Base-by-base conservation (phyloP, 352 stramenopile species). In the Phytophthora sansomeana region DNA sequence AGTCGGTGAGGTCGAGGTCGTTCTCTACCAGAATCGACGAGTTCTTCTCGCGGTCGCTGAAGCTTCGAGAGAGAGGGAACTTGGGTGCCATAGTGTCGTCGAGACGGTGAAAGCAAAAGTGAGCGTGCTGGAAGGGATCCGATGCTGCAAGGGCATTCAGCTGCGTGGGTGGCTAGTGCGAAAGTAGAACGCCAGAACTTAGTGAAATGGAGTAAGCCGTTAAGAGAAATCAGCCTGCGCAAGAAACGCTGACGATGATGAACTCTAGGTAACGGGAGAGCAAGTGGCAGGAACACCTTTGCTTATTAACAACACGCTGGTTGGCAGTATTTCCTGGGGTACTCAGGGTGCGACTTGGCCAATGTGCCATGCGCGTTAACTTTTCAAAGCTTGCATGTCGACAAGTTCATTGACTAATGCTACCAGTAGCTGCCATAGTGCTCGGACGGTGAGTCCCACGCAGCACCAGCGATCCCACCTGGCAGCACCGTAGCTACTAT, bases 11-110 rank as follows among this genome's bases (percentile, higher is more conserved):
- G 14, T 53, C 17, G 24, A 43, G 14, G 14, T 72, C 36, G 24
- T 72, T 59, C 33, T 61, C 30, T 5, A 59, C 58, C 13, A 72
- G 64, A 19, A 72, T 67, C 42, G 64, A 72, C 11, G 64, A 21
- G 38, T 47, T 70, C 13, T 53, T 29, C n/a, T 54, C 38, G 28
- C 36, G 41, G 41, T 58, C 26, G 10, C 10, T 26, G 47, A 51
- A 49, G 33, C 7, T 9, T 6, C 7, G 44, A 26, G 42, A 5
- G 30, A 54, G 43, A 3, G 44, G 51, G 35, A 64, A 50, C 29
- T 63, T 58, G 28, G 41, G 41, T 3, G 33, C 42, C 63, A 67
- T 67, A 28, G 1, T 56, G n/a, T 29, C 14, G 46, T 19, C 16
- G 32, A 51, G 62, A 35, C 32, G 32, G 39, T 26, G 44, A 62